These are phyloP conservation scores for Datura wrightii DNA, from an alignment of 257 asterid species.

Conservation along the genomic window DNA sequence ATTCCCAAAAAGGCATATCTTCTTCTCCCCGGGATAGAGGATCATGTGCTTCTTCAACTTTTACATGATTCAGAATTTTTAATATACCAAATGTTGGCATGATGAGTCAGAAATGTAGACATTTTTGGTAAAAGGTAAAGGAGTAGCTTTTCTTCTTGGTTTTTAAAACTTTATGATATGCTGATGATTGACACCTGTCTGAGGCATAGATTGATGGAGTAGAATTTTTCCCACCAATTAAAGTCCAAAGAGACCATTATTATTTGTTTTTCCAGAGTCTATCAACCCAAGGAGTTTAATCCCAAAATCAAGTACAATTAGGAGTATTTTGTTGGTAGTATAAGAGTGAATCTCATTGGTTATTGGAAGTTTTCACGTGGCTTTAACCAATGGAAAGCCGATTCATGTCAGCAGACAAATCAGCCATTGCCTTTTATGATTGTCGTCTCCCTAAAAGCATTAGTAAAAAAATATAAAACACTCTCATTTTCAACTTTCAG, in stretches of 20 bases:
- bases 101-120: neutral
- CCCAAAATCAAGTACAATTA: neutral
- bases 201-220: neutral
- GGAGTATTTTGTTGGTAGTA: neutral
- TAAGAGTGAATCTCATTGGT: neutral
- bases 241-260: neutral
- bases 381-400: neutral
- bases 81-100: neutral
- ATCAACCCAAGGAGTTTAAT: neutral
- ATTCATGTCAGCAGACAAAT: neutral
- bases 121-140: neutral
- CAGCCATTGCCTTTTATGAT: neutral
- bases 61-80: neutral
- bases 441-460: neutral
- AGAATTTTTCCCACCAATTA: neutral
- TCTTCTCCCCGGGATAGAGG: neutral
- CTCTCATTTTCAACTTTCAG: neutral
- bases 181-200: constrained; percentile 25
- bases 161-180: neutral
- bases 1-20: neutral
- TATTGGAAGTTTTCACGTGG: neutral
- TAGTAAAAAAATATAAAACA: neutral
- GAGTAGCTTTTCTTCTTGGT: neutral
- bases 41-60: neutral
- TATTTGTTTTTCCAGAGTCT: neutral